Conservation (phyloP, 2,329 filamentous ascomycete genomes). For the Leptosphaerulina australis region DNA sequence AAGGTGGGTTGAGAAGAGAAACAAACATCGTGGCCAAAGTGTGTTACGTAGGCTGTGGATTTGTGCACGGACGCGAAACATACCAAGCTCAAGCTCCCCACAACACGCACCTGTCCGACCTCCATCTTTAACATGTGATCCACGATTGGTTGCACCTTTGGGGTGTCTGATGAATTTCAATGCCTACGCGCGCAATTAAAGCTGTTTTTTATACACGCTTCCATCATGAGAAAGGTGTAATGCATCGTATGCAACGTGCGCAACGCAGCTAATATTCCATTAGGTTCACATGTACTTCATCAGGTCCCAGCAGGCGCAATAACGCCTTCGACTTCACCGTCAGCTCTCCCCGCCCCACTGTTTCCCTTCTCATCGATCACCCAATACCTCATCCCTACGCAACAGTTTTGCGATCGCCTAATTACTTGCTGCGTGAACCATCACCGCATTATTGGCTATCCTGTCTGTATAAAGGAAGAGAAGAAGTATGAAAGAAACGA, state of each 20-base stretch:
- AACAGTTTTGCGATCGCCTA: conserved; percentile 92
- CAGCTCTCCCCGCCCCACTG: conserved; percentile 64
- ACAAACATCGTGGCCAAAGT: too few relatives aligned
- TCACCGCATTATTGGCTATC: conserved; percentile 83
- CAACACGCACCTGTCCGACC: conserved; percentile 2
- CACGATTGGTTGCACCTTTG: not conserved
- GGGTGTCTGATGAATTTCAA: conserved; percentile 20
- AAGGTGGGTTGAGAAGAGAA: too few relatives aligned
- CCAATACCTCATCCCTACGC: conserved; percentile 91
- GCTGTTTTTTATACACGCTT: conserved; percentile 72
- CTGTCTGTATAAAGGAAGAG: conserved; percentile 78
- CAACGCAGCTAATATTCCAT: conserved; percentile 12
- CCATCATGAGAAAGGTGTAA: conserved; percentile 61
- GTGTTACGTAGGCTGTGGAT: too few relatives aligned
- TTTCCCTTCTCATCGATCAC: conserved; percentile 86
- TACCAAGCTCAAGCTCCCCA: conserved; percentile 14
- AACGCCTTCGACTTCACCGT: conserved; percentile 47
- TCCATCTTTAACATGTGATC: conserved; percentile 11
- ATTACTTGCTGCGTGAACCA: conserved; percentile 77
- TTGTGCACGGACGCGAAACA: conserved; percentile 5
- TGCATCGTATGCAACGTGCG: not conserved
- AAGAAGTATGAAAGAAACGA: conserved; percentile 88
- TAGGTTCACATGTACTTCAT: conserved; percentile 67
- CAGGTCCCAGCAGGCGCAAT: conserved; percentile 68
- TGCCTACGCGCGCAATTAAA: conserved; percentile 58